Conservation (phyloP, 192 early-diverging fungal genomes). For the Rhizophlyctis rosea region DNA sequence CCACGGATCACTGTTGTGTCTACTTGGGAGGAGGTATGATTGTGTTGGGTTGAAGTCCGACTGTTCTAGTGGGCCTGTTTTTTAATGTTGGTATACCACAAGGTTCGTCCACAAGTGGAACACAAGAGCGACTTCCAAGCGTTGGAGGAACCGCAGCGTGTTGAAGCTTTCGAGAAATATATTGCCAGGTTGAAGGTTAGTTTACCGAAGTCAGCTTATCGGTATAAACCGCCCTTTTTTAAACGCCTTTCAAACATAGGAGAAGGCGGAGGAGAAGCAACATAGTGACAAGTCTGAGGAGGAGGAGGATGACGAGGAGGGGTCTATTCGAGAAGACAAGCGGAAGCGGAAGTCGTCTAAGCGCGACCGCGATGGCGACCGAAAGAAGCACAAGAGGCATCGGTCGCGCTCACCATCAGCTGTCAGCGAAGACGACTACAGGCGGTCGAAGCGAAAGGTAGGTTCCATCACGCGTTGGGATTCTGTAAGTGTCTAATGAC, state of each 20-base stretch:
- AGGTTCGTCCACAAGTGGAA: constrained; percentile 39
- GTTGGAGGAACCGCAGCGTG: constrained; percentile 63
- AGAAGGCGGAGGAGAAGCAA: constrained; percentile 40
- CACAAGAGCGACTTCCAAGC: constrained; percentile 60
- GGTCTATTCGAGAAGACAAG: constrained; percentile 34
- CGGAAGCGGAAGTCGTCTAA: constrained; percentile 28
- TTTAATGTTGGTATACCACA: neutral
- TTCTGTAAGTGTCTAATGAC: neutral
- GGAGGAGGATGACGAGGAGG: constrained; percentile 66
- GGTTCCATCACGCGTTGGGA: neutral
- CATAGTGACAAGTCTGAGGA: constrained; percentile 43
- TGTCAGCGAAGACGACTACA: constrained; percentile 16
- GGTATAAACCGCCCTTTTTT: neutral
- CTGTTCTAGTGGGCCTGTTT: neutral
- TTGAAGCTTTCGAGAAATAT: constrained; percentile 73
- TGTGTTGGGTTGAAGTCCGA: neutral
- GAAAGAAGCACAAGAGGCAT: constrained; percentile 21
- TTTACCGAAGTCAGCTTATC: no score
- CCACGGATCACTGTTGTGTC: constrained; percentile 57
- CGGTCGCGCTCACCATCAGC: constrained; percentile 7
- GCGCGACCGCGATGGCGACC: constrained; percentile 30
- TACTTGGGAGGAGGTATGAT: constrained; percentile 63
- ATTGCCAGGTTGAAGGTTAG: constrained; percentile 64
- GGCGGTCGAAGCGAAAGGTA: constrained; percentile 14
- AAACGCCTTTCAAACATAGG: no score